Base-by-base conservation (phyloP, 2,329 filamentous ascomycete genomes). In the Acarospora socialis region DNA sequence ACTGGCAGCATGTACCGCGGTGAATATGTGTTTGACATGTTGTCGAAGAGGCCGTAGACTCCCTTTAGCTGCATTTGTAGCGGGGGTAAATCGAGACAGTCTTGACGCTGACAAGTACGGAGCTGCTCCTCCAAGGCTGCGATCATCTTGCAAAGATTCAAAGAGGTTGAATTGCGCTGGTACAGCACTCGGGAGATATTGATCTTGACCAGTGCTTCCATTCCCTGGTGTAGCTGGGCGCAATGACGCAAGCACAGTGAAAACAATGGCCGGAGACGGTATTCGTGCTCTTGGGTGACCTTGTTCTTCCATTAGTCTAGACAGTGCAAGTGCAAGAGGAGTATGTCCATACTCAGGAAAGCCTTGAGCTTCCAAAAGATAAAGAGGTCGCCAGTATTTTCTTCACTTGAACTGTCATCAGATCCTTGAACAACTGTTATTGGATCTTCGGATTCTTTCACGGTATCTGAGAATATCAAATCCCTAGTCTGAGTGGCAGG, bases 211-310 rank as follows among this genome's bases (percentile, higher is more conserved):
- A 3, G 14, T 25, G 4, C 28, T 21, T 9, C n/a, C 21, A 7
- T 4, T 15, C 2, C 14, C 19, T 5, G 20, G 14, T 13, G 24
- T 27, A 3, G 15, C 5, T 2, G 28, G 32, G n/a, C 18, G 17
- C 2, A 41, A 21, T n/a, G 15, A 25, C 18, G 32, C 38, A 12
- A 38, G 35, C 17, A 36, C 9, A 16, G 29, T 38, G 29, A 43
- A 43, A 13, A 37, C 15, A 9, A 43, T 38, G 22, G 34, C 32
- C 5, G 40, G 40, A 14, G 34, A 33, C 30, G 38, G 35, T 7
- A 43, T 32, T 19, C 40, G 17, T 21, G 41, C 31, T 15, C 38
- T 38, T 8, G 40, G 40, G 10, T 38, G 33, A 27, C 33, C 39
- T 42, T 13, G 14, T n/a, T n/a, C n/a, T 5, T 2, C 19, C 9